Conservation (phyloP, 1,284 basidiomycete genomes). For the Lignosus rhinocerotis region DNA sequence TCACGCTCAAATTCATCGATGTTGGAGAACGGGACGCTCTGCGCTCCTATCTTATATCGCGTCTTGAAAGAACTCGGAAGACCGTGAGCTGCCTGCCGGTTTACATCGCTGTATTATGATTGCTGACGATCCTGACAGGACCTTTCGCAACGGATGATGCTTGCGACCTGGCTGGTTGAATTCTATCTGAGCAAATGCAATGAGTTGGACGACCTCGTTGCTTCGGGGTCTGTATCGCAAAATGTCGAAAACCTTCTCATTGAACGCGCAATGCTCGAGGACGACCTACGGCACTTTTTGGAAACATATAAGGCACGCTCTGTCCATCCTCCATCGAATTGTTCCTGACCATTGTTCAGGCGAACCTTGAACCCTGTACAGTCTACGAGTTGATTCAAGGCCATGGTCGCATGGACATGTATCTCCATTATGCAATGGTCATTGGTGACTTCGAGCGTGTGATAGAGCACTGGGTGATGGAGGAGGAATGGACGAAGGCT, state of each 20-base stretch:
- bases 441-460: conserved; percentile 85
- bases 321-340: not conserved
- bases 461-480: conserved; percentile 90
- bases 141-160: conserved; percentile 92
- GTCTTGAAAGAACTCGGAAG: conserved; percentile 81
- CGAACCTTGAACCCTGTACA: conserved; percentile 81
- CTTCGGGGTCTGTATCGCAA: conserved; percentile 80
- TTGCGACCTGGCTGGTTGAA: conserved; percentile 98
- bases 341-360: conserved; percentile 41
- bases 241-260: conserved; percentile 86
- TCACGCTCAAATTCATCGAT: conserved; percentile 89
- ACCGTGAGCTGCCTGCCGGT: conserved; percentile 48
- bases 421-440: conserved; percentile 85
- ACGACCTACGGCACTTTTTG: conserved; percentile 91
- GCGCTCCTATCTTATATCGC: conserved; percentile 86
- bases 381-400: conserved; percentile 92
- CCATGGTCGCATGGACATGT: conserved; percentile 92
- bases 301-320: conserved; percentile 81
- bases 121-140: conserved; percentile 52
- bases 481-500: conserved; percentile 91
- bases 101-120: not conserved
- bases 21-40: conserved; percentile 90
- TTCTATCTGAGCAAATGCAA: conserved; percentile 97
- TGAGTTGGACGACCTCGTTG: conserved; percentile 88
- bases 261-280: conserved; percentile 85